Base-by-base conservation (phyloP, 2,329 filamentous ascomycete species). In the Penicillium sumatraense region DNA sequence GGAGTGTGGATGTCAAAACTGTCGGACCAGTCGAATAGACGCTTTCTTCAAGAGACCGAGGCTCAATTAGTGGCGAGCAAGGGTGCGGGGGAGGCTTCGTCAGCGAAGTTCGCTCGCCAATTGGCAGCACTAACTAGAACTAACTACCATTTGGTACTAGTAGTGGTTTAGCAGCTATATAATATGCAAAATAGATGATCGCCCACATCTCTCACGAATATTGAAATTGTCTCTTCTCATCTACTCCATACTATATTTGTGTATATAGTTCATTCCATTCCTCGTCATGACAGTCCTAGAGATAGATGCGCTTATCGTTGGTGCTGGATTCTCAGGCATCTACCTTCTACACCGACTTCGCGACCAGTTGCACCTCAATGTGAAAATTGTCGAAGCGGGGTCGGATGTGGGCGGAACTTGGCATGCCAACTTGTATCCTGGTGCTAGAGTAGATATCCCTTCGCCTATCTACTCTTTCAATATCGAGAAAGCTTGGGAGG, bases 401-500 rank as follows among this genome's bases (percentile, higher is more conserved):
- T 48, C 55, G 1, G 45, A 54, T n/a, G 16, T 58, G 13, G 57
- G 60, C 8, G 60, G 57, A 3, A 54, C 49, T 7, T 62, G 60
- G 60, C 36, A 57, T 33, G 42, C 40, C 16, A 61, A 63, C 18
- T n/a, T 16, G 8, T 61, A 63, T 23, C 60, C 60, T 2, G 60
- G 60, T 11, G 58, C 58, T 5, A 49, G 58, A 18, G 54, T 59
- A 1, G 60, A 63, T 31, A 53, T 41, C 13, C 27, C 47, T 2
- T 47, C 35, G 1, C 58, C 56, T 1, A 20, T 29, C 5, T 61
- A 61, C 27, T 45, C 23, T 0, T 58, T 61, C 13, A 31, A 29
- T 1, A 79, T 78, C 61, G 79, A 80, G 1, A 74, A 80, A 36
- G 66, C 80, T 1, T 80, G 71, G 65, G 68, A 75, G 33, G 69